Conservation (phyloP, 768 basidiomycete genomes). For the Boletus speciosus region DNA sequence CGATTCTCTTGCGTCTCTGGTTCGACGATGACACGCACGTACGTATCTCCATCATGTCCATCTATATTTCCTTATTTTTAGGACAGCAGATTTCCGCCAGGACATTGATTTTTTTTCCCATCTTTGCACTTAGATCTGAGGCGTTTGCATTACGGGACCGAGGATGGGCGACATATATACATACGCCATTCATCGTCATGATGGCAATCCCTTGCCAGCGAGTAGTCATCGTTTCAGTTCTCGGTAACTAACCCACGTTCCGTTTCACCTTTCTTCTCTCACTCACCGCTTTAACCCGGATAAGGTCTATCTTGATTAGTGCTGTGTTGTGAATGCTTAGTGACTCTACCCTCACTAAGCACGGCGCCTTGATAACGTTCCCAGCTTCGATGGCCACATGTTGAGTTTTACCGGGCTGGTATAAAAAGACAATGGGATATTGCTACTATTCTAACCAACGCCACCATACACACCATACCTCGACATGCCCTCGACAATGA, state of each 20-base stretch:
- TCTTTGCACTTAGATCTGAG: neutral
- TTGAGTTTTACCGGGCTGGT: neutral
- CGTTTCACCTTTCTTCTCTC: neutral
- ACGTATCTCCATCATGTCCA: neutral
- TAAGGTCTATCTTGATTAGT: neutral
- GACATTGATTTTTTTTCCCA: neutral
- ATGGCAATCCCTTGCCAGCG: no score
- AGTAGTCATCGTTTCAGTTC: no score
- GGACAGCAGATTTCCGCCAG: neutral
- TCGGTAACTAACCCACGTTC: no score
- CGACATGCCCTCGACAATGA: slow-evolving; percentile 20
- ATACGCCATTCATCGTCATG: neutral
- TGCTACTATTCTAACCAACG: neutral
- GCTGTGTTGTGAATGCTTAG: no score
- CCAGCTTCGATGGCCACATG: neutral
- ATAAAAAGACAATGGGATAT: slow-evolving; percentile 3
- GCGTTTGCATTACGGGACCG: no score
- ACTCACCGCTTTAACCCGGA: neutral
- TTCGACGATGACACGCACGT: neutral
- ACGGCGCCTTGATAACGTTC: neutral
- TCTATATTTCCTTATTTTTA: neutral
- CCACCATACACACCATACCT: neutral
- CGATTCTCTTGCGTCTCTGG: neutral
- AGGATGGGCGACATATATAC: neutral
- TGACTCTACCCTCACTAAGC: neutral